Conservation (phyloP, 2,329 filamentous ascomycete genomes). For the Davidsoniella virescens region DNA sequence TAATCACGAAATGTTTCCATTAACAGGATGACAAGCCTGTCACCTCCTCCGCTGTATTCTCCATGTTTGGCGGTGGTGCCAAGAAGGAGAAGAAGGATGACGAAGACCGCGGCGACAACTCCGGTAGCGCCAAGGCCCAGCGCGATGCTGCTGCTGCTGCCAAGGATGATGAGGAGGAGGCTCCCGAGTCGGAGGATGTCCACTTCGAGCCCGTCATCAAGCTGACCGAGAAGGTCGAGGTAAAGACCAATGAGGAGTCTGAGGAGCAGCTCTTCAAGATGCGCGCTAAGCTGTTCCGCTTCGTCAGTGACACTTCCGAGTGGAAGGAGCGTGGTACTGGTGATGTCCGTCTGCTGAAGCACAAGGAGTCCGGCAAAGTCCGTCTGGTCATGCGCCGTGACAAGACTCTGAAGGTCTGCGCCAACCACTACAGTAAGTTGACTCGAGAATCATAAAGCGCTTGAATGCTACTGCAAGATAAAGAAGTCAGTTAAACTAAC, state of each 20-base stretch:
- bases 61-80: constrained; percentile 94
- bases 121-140: constrained; percentile 73
- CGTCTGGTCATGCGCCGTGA: constrained; percentile 96
- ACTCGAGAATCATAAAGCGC: neutral
- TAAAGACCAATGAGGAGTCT: constrained; percentile 93
- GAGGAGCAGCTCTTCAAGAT: constrained; percentile 99
- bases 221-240: constrained; percentile 91
- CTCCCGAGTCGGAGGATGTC: constrained; percentile 77
- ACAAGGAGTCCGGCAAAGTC: constrained; percentile 97
- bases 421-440: constrained; percentile 91
- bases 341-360: constrained; percentile 90
- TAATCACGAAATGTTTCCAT: neutral
- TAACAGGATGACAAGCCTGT: constrained; percentile 23
- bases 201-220: constrained; percentile 95
- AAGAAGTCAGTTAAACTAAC: neutral
- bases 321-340: constrained; percentile 99
- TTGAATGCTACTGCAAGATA: too few relatives aligned
- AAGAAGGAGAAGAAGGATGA: constrained; percentile 93
- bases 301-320: constrained; percentile 77
- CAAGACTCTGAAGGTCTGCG: constrained; percentile 99
- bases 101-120: constrained; percentile 71
- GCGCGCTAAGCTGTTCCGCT: constrained; percentile 99
- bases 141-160: constrained; percentile 41
- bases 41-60: constrained; percentile 61
- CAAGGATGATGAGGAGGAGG: constrained; percentile 49